A percentile compares a stretch with the other conserved stretches of the same genome.
Evolutionary conservation across 2,329 filamentous ascomycete species (phyloP).

Genomic region (Pleomassaria siparia): DNA sequence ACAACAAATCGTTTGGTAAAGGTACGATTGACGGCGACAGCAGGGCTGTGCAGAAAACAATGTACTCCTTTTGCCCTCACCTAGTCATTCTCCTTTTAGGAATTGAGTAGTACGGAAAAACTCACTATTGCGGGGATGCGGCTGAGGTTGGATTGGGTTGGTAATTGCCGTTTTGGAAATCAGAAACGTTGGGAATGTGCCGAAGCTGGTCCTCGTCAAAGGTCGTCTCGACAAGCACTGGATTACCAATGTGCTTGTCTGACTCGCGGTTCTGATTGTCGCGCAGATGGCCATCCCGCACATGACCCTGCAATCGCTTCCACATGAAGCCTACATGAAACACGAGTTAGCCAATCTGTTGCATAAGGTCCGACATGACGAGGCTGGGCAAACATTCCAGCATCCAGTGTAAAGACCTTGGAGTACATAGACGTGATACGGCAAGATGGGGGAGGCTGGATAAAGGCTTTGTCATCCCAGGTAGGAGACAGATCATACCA

Average conservation of each 20-base stretch:
- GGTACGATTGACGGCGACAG: neutral
- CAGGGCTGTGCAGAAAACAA: too few relatives aligned
- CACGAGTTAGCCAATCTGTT: constrained; percentile 23
- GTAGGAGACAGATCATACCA: neutral
- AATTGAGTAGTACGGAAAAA: constrained; percentile 5
- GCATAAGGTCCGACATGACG: neutral
- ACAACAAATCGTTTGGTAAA: neutral
- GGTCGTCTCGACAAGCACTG: constrained; percentile 49
- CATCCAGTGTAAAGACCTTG: too few relatives aligned
- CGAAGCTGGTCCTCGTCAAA: constrained; percentile 49
- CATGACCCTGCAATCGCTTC: constrained; percentile 53
- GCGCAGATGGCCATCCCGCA: constrained; percentile 42
- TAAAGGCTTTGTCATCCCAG: too few relatives aligned
- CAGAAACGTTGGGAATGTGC: constrained; percentile 35
- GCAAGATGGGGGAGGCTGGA: too few relatives aligned
- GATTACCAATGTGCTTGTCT: constrained; percentile 48
- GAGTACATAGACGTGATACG: too few relatives aligned
- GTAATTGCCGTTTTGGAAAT: constrained; percentile 31
- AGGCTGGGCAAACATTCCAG: too few relatives aligned
- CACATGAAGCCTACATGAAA: constrained; percentile 50
- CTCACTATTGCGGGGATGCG: constrained; percentile 3
- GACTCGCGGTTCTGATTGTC: too few relatives aligned
- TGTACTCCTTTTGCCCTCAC: too few relatives aligned
- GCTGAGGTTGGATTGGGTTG: constrained; percentile 22
- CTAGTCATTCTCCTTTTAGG: too few relatives aligned